These are phyloP conservation scores for Malbranchea zuffiana DNA, from an alignment of 2,329 filamentous ascomycete species.

Conservation along the genomic window DNA sequence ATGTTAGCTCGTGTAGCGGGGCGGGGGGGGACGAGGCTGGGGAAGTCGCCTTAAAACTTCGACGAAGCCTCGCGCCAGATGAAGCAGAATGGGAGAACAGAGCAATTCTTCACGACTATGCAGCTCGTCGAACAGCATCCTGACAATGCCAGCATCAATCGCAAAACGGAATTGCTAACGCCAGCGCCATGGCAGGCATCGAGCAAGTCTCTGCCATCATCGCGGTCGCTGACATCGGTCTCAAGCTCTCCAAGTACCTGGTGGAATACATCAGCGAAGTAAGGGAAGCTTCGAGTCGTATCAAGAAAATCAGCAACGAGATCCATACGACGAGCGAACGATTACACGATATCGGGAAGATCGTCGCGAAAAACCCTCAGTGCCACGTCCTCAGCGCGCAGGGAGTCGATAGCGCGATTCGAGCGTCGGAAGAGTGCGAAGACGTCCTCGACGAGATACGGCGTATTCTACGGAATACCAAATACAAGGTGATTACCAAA, in stretches of 20 bases:
- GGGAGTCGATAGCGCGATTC: constrained; percentile 12
- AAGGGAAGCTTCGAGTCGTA: constrained; percentile 8
- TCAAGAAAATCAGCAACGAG: constrained; percentile 9
- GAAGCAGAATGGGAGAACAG: too few relatives aligned
- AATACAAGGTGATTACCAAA: too few relatives aligned
- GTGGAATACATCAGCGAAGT: constrained; percentile 13
- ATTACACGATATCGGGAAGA: constrained; percentile 10
- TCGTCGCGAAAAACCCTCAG: constrained; percentile 10
- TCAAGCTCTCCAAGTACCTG: constrained; percentile 17
- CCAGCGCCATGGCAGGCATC: constrained; percentile 9
- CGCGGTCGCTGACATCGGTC: constrained; percentile 13
- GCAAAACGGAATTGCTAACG: too few relatives aligned
- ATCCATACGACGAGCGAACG: constrained; percentile 12
- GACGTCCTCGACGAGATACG: constrained; percentile 9
- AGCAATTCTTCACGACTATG: too few relatives aligned
- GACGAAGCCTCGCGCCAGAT: too few relatives aligned
- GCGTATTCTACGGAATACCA: constrained; percentile 8
- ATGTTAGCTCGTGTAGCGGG: too few relatives aligned
- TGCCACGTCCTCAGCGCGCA: constrained; percentile 8
- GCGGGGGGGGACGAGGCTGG: too few relatives aligned
- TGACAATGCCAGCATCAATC: too few relatives aligned
- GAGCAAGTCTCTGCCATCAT: constrained; percentile 14
- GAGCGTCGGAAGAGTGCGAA: constrained; percentile 11
- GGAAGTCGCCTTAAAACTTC: too few relatives aligned
- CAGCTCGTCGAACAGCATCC: too few relatives aligned